Evolutionary conservation across 345 rosid genomes (phyloP).

Genomic region (Anastatica hierochuntica): DNA sequence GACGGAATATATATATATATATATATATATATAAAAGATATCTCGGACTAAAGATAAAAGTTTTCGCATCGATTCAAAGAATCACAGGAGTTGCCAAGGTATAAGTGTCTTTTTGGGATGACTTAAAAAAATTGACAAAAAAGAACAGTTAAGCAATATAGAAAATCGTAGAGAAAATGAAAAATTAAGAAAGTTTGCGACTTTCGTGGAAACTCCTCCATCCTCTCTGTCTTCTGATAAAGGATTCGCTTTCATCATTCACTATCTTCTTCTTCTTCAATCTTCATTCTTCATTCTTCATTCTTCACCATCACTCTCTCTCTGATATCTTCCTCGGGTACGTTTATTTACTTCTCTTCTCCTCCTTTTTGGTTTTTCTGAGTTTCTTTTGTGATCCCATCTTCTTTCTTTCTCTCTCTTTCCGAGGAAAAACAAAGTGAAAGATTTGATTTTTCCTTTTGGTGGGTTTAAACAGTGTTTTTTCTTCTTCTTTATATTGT

Average conservation of each 20-base stretch:
- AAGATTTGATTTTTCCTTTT: slow-evolving; percentile 7
- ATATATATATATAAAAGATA: too few species aligned
- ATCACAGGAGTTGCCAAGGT: slow-evolving; percentile 13
- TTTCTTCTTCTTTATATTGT: background rate
- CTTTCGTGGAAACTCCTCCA: slow-evolving; percentile 25
- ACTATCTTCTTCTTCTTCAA: slow-evolving; percentile 6
- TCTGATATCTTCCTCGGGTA: slow-evolving; percentile 1
- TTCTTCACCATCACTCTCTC: slow-evolving; percentile 6
- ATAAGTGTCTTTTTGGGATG: slow-evolving; percentile 10
- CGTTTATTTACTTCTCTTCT: background rate
- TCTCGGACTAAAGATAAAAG: too few species aligned
- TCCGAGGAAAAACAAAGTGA: slow-evolving; percentile 18
- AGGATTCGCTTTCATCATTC: background rate
- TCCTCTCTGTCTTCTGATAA: background rate
- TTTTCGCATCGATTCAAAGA: too few species aligned
- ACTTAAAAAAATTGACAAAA: background rate
- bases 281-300: background rate
- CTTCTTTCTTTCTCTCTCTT: slow-evolving; percentile 4
- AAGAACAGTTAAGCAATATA: background rate
- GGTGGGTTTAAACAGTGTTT: slow-evolving; percentile 9
- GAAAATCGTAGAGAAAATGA: background rate
- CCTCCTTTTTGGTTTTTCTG: background rate
- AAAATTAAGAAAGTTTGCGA: too few species aligned
- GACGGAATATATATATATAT: too few species aligned
- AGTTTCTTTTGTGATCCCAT: background rate